These are phyloP conservation scores for Chamaecrista fasciculata DNA, from an alignment of 306 rosid species.

Conservation along the genomic window DNA sequence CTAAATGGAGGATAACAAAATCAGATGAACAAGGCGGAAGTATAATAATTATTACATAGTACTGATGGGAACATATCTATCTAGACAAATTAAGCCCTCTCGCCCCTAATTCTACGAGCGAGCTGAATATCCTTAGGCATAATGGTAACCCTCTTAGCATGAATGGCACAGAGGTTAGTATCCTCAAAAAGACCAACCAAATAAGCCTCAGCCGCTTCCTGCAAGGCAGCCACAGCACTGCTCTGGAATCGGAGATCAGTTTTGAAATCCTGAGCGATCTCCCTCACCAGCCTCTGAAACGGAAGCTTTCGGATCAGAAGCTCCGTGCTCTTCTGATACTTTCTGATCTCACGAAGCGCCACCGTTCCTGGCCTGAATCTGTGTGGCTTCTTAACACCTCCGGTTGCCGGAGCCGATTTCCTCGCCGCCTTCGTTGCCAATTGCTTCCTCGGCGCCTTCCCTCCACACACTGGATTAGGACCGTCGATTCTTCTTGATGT, in stretches of 20 bases:
- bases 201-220: constrained; percentile 38
- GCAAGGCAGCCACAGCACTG: constrained; percentile 29
- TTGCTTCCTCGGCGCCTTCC: constrained; percentile 74
- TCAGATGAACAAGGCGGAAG: background rate
- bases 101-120: constrained; percentile 55
- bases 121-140: constrained; percentile 43
- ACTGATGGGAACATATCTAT: too few species aligned
- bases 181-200: constrained; percentile 37
- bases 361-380: constrained; percentile 70
- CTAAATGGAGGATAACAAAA: background rate
- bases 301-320: constrained; percentile 71
- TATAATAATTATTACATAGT: background rate
- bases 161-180: constrained; percentile 59
- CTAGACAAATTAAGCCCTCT: constrained; percentile 42
- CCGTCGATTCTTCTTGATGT: background rate
- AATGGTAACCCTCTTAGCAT: constrained; percentile 37
- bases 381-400: constrained; percentile 80
- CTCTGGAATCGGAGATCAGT: constrained; percentile 62
- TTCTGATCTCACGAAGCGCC: constrained; percentile 70
- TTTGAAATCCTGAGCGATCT: constrained; percentile 79
- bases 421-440: constrained; percentile 68
- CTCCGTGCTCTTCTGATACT: constrained; percentile 72
- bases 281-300: constrained; percentile 73
- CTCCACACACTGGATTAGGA: constrained; percentile 28
- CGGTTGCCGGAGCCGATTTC: constrained; percentile 78